Base-by-base conservation (phyloP, 257 asterid genomes). In the Mentha longifolia region DNA sequence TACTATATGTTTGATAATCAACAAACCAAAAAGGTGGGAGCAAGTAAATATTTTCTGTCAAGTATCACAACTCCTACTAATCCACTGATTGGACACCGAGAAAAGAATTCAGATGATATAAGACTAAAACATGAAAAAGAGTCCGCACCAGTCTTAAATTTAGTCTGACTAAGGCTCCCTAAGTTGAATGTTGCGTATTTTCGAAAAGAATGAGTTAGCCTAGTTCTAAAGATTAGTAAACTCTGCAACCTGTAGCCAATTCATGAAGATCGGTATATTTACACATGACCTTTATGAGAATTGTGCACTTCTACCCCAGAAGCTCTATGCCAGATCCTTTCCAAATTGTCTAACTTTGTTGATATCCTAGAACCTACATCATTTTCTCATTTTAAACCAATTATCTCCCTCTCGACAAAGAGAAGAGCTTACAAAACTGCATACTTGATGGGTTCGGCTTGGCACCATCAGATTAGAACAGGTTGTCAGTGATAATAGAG, bases 331-430 rank as follows among this genome's bases (percentile, higher is more conserved):
- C 17, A 37, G 35, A 61, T 42, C 54, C 37, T 42, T 62, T n/a
- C 20, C 33, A 17, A 61, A 62, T 28, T 58, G 9, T 57, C 13
- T 57, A 57, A 28, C 20, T 30, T 22, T 7, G 42, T 57, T 25
- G 12, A 12, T 19, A 57, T 57, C 22, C 64, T n/a, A 31, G 14
- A 22, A 19, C 16, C 73, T 19, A 22, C 19, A 35, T 68, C 25
- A 25, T 68, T 13, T 39, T 33, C 7, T 20, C 31, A 68, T 67
- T 67, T 51, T 35, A 7, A 37, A 52, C 22, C 51, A 15, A 67
- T 4, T 45, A 42, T 58, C 22, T 15, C 25, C 25, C 11, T 50
- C 56, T 16, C 7, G 28, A 50, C 25, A 6, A 50, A 50, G 56
- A n/a, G 25, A 50, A 10, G 25, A 50, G 25, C 19, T 47, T 47